Evolutionary conservation across 345 rosid genomes (phyloP), one percentile per base, ranked within the genome.

Genomic region (Gossypium longicalyx): DNA sequence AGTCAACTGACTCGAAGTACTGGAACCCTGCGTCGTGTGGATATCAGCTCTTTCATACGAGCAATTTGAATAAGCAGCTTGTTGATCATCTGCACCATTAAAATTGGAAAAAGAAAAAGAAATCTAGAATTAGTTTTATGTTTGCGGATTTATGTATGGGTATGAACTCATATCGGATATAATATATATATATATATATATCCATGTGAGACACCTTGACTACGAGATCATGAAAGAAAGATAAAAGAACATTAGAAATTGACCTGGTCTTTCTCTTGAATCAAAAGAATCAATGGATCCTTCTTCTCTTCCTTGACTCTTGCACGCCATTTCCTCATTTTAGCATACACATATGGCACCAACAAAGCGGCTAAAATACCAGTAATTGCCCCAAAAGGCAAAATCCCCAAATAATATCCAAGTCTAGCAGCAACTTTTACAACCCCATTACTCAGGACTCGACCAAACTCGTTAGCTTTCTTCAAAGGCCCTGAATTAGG

Each of bases 231-330:
- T 34, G 41, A 5, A 34, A 34, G 7, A 59, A 22, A 59, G 17
- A 12, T 59, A 1, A 52, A 3, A 6, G 17, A 52, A 52, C 16
- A 23, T 19, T 43, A 19, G 70, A 43, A 43, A 9, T 44, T 20
- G 7, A 85, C 92, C 88, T 82, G 79, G 77, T 88, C 89, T 81
- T 81, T 86, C 74, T 85, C 89, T 77, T 70, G 82, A 77, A 88
- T 34, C 25, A 82, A 66, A 29, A 74, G 77, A 5, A 64, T 45
- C 44, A 83, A 69, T 13, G 63, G 77, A 12, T 64, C 76, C 41
- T 78, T 75, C 66, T 71, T 65, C 71, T 78, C 79, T 66, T 76
- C 76, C 72, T 66, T 69, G 43, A 52, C 22, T 15, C 78, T 70
- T 12, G 63, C 25, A 49, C 84, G 80, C 84, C 86, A 72, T 54